Evolutionary conservation across 768 basidiomycete genomes (phyloP).

Genomic region (Asterophora lycoperdoides): DNA sequence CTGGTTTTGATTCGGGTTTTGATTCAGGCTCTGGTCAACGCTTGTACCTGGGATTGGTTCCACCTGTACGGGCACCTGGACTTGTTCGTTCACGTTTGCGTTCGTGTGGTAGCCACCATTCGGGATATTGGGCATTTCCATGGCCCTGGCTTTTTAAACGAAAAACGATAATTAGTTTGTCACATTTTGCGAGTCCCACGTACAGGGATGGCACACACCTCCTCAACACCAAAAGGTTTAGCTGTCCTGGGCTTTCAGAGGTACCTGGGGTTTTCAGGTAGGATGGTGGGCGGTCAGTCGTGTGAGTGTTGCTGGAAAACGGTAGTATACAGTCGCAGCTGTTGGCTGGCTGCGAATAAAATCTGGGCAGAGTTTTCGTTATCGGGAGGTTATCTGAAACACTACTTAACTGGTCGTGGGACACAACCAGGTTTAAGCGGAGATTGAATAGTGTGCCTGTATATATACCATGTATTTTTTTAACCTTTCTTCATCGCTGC

Average conservation of each 20-base stretch:
- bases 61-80: not conserved
- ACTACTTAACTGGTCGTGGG: conserved; percentile 5
- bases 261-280: not conserved
- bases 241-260: too few species aligned
- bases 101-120: conserved; percentile 9
- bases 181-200: conserved; percentile 1
- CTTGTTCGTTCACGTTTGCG: not conserved
- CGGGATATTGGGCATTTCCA: conserved; percentile 17
- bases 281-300: not conserved
- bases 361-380: conserved; percentile 1
- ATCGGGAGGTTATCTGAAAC: conserved; percentile 10
- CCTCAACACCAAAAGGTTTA: too few species aligned
- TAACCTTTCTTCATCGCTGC: not conserved
- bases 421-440: not conserved
- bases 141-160: not conserved
- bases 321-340: not conserved
- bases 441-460: not conserved
- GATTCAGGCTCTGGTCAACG: not conserved
- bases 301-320: not conserved
- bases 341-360: not conserved
- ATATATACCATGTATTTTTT: not conserved
- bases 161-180: conserved; percentile 1
- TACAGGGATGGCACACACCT: not conserved
- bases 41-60: not conserved
- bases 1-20: conserved; percentile 1